Percentiles rank a stretch among this genome's conserved stretches.
Evolutionary conservation across 73 alveolate genomes (phyloP).

Genomic region (Stentor roeselii): DNA sequence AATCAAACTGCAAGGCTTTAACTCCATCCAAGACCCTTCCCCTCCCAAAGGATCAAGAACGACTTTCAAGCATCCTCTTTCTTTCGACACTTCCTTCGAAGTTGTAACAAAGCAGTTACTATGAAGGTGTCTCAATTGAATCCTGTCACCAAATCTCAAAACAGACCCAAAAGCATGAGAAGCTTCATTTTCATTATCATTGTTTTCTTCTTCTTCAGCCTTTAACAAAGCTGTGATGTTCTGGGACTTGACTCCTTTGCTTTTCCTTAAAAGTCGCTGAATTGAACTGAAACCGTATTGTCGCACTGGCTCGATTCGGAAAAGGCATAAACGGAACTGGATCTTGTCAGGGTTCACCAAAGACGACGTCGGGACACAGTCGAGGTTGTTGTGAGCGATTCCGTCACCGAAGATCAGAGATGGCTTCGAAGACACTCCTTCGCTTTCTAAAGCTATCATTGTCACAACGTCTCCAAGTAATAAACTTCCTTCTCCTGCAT

Average conservation of each 20-base stretch:
- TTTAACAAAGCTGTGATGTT: background rate
- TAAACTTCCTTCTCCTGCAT: constrained; percentile 1
- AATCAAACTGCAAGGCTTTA: background rate
- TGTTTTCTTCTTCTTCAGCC: constrained; percentile 11
- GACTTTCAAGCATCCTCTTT: constrained; percentile 29
- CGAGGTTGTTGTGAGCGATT: background rate
- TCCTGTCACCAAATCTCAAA: constrained; percentile 27
- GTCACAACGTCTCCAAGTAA: constrained; percentile 13
- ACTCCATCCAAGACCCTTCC: constrained; percentile 21
- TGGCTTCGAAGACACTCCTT: background rate
- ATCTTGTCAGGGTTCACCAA: background rate
- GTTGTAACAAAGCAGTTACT: constrained; percentile 19
- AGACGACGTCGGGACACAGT: background rate
- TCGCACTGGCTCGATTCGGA: constrained; percentile 24
- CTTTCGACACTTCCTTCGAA: background rate
- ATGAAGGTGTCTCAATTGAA: constrained; percentile 18
- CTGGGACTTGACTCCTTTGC: background rate
- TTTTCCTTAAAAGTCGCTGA: background rate
- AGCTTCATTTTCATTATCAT: background rate
- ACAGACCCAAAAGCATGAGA: background rate
- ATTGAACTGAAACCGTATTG: constrained; percentile 3
- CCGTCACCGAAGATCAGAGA: constrained; percentile 10
- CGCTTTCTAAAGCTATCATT: background rate
- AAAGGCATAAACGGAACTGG: background rate
- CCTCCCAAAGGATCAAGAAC: background rate